Conservation (phyloP, 345 rosid species). For the Boechera stricta region DNA sequence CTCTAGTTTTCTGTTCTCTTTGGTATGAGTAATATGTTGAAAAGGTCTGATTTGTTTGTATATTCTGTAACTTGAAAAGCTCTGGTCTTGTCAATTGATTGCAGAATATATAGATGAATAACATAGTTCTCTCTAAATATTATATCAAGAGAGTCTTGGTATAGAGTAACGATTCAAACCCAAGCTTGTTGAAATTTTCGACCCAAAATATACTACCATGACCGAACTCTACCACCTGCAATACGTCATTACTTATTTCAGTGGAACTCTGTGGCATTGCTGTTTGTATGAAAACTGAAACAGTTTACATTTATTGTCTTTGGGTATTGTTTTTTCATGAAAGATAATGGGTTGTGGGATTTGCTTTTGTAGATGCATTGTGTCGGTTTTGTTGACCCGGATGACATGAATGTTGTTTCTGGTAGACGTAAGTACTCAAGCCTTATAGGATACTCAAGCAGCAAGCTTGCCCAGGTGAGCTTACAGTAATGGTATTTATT, state of each 20-base stretch:
- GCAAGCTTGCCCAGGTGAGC: slow-evolving; percentile 96
- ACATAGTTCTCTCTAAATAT: slow-evolving; percentile 2
- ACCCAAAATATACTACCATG: slow-evolving; percentile 5
- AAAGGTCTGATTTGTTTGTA: background rate
- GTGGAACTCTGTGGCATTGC: slow-evolving; percentile 1
- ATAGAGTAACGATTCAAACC: background rate
- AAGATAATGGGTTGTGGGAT: slow-evolving; percentile 27
- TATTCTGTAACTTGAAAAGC: background rate
- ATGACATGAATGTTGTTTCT: slow-evolving; percentile 87
- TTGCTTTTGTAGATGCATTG: slow-evolving; percentile 75
- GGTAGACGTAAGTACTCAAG: slow-evolving; percentile 89
- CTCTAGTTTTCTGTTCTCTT: slow-evolving; percentile 18
- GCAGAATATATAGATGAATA: background rate
- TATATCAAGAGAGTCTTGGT: slow-evolving; percentile 9
- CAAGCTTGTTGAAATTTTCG: slow-evolving; percentile 23
- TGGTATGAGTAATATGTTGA: slow-evolving; percentile 9
- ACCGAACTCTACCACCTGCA: slow-evolving; percentile 39
- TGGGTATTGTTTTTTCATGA: slow-evolving; percentile 4
- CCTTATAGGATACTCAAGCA: slow-evolving; percentile 76
- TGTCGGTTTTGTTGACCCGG: slow-evolving; percentile 90
- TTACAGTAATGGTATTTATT: slow-evolving; percentile 22
- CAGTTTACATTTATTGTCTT: background rate
- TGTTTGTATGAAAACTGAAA: slow-evolving; percentile 19
- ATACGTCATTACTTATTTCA: background rate
- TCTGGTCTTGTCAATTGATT: background rate